Evolutionary conservation across 1,139 yeast genomes (phyloP), one percentile per base, ranked within the genome.

Genomic region (Yamadazyma aaseri): DNA sequence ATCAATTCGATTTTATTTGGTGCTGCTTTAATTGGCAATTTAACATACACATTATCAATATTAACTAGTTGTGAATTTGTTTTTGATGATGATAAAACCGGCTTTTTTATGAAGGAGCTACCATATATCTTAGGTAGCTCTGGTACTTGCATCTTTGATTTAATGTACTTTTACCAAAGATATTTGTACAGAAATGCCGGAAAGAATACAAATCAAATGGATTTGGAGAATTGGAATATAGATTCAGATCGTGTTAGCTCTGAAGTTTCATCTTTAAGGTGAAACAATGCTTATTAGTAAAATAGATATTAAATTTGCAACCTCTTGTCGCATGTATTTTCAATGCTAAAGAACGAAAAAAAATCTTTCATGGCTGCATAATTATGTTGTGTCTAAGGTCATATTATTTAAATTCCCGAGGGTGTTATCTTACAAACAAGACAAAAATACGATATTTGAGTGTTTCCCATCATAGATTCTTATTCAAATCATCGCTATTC

Each of bases 81-180:
- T 3, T 47, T 42, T 25, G 55, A 48, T 7, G 59, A 53, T 2
- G 57, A 67, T 18, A 69, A 70, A 40, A 35, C 53, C 30, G 64
- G 49, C 8, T 90, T 86, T 51, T 58, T 89, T 31, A 41, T 63
- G 40, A 79, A 77, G 36, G 96, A 87, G 49, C 59, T 87, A 35
- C 96, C 97, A 0, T 90, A 84, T 50, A 71, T 90, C 16, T 50
- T 89, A 20, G 97, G 97, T 0, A 82, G 95, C 44, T 76, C 90
- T 0, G 97, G 97, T 4, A 89, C 97, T 0, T 74, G 90, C 16
- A 47, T 81, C 4, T 87, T 89, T 58, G 97, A 90, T 55, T 45
- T 79, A 20, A 61, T 76, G 11, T 89, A 87, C 53, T 82, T 90
- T 48, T 75, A 76, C 53, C 97, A 90, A 55, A 56, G 71, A 35